Percentiles rank a stretch among this genome's conserved stretches.
phyloP scores from a whole-genome alignment of 805 yeast genomes.

The Yamadazyma scolyti region DNA sequence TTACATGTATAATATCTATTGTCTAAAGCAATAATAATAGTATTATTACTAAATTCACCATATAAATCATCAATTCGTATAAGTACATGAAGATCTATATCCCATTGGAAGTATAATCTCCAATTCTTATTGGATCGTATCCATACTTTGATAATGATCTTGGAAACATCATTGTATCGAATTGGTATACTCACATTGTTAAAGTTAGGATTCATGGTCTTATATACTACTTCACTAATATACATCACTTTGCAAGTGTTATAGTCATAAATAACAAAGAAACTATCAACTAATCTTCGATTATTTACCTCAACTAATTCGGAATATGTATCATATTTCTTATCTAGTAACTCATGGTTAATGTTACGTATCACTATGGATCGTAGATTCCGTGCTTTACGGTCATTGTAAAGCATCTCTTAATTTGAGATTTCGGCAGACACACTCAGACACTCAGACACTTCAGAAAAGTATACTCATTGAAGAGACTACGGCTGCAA shows the following conservation, averaged over 20 bases:
- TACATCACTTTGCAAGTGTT: conserved; percentile 18
- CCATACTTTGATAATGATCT: conserved; percentile 19
- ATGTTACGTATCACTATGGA: too few species aligned
- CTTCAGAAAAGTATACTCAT: not conserved
- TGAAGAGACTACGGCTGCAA: too few species aligned
- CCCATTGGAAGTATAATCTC: conserved; percentile 15
- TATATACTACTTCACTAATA: conserved; percentile 26
- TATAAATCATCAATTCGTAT: conserved; percentile 9
- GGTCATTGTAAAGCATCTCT: too few species aligned
- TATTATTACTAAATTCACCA: conserved; percentile 15
- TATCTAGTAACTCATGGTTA: too few species aligned
- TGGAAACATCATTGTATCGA: conserved; percentile 4
- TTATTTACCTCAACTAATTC: conserved; percentile 12
- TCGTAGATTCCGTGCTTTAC: too few species aligned
- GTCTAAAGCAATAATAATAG: conserved; percentile 18
- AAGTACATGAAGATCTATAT: conserved; percentile 16
- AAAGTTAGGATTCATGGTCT: conserved; percentile 23
- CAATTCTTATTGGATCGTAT: conserved; percentile 13
- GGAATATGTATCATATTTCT: conserved; percentile 2
- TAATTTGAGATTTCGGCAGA: too few species aligned
- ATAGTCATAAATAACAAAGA: conserved; percentile 21
- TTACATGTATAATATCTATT: conserved; percentile 17
- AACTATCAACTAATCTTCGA: conserved; percentile 18
- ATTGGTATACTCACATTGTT: conserved; percentile 23
- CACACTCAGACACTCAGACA: not conserved